Evolutionary conservation across 805 yeast genomes (phyloP).

Genomic region (Lipomyces yamadae): DNA sequence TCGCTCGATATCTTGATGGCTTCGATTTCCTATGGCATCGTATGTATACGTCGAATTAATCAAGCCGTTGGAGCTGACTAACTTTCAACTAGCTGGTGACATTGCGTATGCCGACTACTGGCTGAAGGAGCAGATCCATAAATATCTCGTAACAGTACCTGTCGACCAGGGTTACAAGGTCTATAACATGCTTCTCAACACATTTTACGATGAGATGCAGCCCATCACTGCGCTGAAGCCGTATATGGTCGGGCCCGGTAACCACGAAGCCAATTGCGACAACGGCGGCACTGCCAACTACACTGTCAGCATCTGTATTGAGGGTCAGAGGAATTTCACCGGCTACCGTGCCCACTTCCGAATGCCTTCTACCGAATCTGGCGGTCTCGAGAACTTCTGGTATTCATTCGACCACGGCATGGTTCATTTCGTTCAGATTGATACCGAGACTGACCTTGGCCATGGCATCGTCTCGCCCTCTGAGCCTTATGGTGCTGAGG

Average conservation of each 20-base stretch:
- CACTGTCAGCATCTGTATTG: slow-evolving; percentile 16
- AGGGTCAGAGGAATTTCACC: slow-evolving; percentile 41
- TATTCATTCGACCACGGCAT: slow-evolving; percentile 43
- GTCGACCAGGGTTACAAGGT: slow-evolving; percentile 13
- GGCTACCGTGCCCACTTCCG: slow-evolving; percentile 40
- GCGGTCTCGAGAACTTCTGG: slow-evolving; percentile 41
- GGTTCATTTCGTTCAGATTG: slow-evolving; percentile 41
- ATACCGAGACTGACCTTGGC: slow-evolving; percentile 43
- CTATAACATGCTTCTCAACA: slow-evolving; percentile 15
- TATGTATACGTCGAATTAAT: not conserved
- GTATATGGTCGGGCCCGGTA: slow-evolving; percentile 30
- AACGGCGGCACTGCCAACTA: slow-evolving; percentile 20
- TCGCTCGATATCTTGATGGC: slow-evolving; percentile 8
- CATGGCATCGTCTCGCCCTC: slow-evolving; percentile 17
- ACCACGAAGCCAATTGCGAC: slow-evolving; percentile 27
- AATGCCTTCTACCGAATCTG: slow-evolving; percentile 41
- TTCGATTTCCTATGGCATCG: slow-evolving; percentile 16
- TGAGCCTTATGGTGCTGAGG: slow-evolving; percentile 28
- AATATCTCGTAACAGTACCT: not conserved
- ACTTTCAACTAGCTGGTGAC: slow-evolving; percentile 39
- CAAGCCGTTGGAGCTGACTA: not conserved
- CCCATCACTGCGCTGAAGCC: slow-evolving; percentile 18
- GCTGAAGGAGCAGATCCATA: slow-evolving; percentile 37
- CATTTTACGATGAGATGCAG: slow-evolving; percentile 27
- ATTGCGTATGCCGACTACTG: slow-evolving; percentile 44